Percentiles rank a stretch among this genome's conserved stretches.
Conservation (phyloP, 140 eudicot species). For the Bidens hawaiensis region DNA sequence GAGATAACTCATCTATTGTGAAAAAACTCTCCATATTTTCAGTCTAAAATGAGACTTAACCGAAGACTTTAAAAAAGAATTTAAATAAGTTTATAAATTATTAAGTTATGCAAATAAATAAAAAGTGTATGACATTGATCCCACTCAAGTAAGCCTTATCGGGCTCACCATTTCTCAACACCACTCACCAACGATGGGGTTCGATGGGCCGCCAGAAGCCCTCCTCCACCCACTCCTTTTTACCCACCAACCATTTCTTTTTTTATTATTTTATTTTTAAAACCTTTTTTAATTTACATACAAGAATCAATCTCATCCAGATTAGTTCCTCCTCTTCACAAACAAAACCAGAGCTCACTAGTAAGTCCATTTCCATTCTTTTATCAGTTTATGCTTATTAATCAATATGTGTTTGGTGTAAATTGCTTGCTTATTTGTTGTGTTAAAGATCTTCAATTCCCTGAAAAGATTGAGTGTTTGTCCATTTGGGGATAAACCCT, state of each 20-base stretch:
- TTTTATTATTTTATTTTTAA: slow-evolving; percentile 16
- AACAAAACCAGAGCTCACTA: slow-evolving; percentile 18
- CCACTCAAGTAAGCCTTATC: slow-evolving; percentile 27
- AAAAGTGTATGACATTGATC: slow-evolving; percentile 17
- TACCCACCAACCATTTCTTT: slow-evolving; percentile 36
- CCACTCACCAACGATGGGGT: slow-evolving; percentile 88
- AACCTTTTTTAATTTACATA: slow-evolving; percentile 8
- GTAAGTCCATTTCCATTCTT: slow-evolving; percentile 20
- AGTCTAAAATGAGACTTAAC: no score
- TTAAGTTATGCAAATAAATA: no score
- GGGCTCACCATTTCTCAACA: slow-evolving; percentile 22
- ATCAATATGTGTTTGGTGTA: not conserved
- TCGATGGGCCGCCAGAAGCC: slow-evolving; percentile 44
- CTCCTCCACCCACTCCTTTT: slow-evolving; percentile 87
- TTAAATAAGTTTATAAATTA: no score
- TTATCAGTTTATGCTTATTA: not conserved
- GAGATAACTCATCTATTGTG: no score
- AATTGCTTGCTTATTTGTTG: not conserved
- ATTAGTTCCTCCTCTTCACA: slow-evolving; percentile 35
- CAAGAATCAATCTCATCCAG: slow-evolving; percentile 24
- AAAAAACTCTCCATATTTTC: no score
- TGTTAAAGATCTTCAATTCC: not conserved
- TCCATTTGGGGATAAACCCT: slow-evolving; percentile 7
- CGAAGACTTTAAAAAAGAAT: no score
- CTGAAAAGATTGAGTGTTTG: slow-evolving; percentile 8